Evolutionary conservation across 1,284 basidiomycete genomes (phyloP).

Genomic region (Heterobasidion occidentale): DNA sequence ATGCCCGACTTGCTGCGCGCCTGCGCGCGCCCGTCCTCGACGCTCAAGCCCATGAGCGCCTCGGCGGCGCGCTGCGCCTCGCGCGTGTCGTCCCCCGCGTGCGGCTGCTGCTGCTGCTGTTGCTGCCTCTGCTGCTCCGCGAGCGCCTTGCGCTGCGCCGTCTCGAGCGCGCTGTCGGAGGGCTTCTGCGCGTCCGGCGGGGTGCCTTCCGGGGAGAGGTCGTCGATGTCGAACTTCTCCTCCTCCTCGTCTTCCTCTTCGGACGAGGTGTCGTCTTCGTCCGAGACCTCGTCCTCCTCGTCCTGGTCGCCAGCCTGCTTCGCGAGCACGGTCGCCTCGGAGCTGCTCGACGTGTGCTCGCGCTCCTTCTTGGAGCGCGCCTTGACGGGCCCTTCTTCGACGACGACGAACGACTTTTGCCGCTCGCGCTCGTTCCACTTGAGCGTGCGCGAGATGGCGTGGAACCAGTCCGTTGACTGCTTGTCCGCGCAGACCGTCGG

Average conservation of each 20-base stretch:
- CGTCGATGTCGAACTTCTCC: conserved; percentile 87
- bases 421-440: conserved; percentile 98
- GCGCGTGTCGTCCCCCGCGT: background rate
- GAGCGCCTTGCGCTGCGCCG: conserved; percentile 23
- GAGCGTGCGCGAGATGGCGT: conserved; percentile 89
- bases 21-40: conserved; percentile 23
- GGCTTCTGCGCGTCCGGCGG: background rate
- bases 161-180: conserved; percentile 10
- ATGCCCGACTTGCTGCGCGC: conserved; percentile 28
- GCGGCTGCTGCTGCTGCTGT: background rate
- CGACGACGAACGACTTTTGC: conserved; percentile 97
- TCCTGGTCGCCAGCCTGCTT: conserved; percentile 36
- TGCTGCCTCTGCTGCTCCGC: conserved; percentile 11
- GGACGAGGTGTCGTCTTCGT: conserved; percentile 16
- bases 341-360: background rate
- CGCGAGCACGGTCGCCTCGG: background rate
- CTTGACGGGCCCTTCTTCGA: conserved; percentile 72
- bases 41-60: conserved; percentile 11
- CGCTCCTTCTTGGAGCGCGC: conserved; percentile 16
- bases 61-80: conserved; percentile 14
- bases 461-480: conserved; percentile 98
- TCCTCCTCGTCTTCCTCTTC: conserved; percentile 45
- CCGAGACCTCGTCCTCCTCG: conserved; percentile 43
- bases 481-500: conserved; percentile 98
- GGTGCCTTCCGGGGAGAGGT: conserved; percentile 46